Evolutionary conservation across 192 early-diverging fungal genomes (phyloP).

Genomic region (Backusella morwellensis): DNA sequence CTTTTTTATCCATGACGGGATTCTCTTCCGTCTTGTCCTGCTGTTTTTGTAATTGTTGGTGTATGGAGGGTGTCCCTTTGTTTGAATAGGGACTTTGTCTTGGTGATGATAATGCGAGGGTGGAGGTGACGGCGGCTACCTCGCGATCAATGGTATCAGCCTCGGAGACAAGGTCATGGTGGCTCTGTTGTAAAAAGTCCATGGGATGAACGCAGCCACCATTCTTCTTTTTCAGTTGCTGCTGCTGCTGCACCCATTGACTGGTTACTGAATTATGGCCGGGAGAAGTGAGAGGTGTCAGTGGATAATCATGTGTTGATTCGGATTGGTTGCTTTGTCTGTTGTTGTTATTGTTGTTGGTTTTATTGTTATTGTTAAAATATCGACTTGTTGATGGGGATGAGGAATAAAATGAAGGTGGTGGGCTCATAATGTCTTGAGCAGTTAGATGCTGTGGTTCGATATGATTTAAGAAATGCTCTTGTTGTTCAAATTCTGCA

Average conservation of each 20-base stretch:
- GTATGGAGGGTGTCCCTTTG: not conserved
- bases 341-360: slow-evolving; percentile 6
- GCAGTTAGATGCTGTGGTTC: not conserved
- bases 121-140: slow-evolving; percentile 19
- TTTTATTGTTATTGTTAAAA: not conserved
- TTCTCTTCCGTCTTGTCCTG: not conserved
- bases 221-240: not conserved
- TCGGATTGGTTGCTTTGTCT: not conserved
- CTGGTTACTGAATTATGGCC: not conserved
- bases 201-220: slow-evolving; percentile 4
- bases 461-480: not conserved
- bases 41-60: not conserved
- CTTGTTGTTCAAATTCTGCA: not conserved
- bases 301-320: slow-evolving; percentile 17
- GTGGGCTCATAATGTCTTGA: not conserved
- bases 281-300: slow-evolving; percentile 19
- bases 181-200: slow-evolving; percentile 8
- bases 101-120: slow-evolving; percentile 2
- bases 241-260: slow-evolving; percentile 7
- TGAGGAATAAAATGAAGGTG: not conserved
- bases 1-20: not conserved
- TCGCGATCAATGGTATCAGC: slow-evolving; percentile 25
- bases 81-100: slow-evolving; percentile 2
- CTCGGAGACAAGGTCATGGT: slow-evolving; percentile 6
- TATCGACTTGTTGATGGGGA: not conserved